These are phyloP conservation scores for Colletotrichum sp. DNA, from an alignment of 2,329 filamentous ascomycete genomes.

Conservation along the genomic window DNA sequence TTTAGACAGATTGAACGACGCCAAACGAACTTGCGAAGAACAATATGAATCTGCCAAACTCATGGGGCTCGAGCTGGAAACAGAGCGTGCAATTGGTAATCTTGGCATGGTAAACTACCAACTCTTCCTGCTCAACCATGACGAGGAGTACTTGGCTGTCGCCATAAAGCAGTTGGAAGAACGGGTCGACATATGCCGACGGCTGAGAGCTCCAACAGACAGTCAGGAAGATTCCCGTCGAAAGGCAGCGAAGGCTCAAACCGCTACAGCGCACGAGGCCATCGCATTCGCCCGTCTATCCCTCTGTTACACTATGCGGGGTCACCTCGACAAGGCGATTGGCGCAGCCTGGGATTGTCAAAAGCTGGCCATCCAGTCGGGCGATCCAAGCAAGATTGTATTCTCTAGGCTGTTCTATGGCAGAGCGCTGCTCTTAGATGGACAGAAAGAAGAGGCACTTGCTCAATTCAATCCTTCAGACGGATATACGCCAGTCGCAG, in stretches of 20 bases:
- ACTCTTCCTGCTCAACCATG: slow-evolving; percentile 26
- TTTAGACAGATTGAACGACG: slow-evolving; percentile 31
- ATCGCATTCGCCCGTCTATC: slow-evolving; percentile 37
- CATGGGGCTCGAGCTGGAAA: slow-evolving; percentile 23
- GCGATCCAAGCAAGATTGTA: slow-evolving; percentile 32
- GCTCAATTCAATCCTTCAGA: slow-evolving; percentile 30
- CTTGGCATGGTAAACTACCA: slow-evolving; percentile 41
- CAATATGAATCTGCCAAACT: slow-evolving; percentile 33
- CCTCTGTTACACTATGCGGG: slow-evolving; percentile 32
- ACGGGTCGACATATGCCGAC: background rate
- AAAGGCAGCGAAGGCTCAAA: background rate
- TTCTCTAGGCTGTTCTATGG: slow-evolving; percentile 38
- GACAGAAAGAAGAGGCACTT: slow-evolving; percentile 28
- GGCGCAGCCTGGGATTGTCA: slow-evolving; percentile 18
- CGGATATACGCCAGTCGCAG: slow-evolving; percentile 36
- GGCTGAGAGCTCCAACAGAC: background rate
- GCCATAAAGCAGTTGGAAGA: slow-evolving; percentile 27
- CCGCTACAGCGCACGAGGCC: slow-evolving; percentile 24
- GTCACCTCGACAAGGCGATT: slow-evolving; percentile 26
- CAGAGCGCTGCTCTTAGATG: slow-evolving; percentile 28
- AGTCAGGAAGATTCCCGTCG: background rate
- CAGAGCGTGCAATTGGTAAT: slow-evolving; percentile 38
- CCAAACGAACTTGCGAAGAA: slow-evolving; percentile 26
- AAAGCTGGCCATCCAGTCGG: slow-evolving; percentile 11
- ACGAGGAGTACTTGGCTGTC: slow-evolving; percentile 25